Percentiles rank a stretch among this genome's conserved stretches.
Conservation (phyloP, 768 basidiomycete species). For the Lactarius quietus region DNA sequence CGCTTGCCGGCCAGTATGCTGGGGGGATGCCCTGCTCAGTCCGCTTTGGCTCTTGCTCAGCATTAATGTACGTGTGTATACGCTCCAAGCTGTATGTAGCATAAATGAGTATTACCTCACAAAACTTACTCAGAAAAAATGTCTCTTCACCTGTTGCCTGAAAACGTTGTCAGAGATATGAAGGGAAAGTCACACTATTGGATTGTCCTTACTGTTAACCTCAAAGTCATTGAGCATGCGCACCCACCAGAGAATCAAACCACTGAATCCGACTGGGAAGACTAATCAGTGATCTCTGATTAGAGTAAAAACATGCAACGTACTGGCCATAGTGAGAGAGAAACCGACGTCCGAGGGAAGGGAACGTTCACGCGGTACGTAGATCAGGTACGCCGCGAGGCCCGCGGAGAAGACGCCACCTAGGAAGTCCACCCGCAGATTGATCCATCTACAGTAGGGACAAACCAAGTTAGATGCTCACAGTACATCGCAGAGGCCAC, state of each 20-base stretch:
- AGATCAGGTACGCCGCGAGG: constrained; percentile 52
- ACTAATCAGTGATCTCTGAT: background rate
- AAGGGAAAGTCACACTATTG: background rate
- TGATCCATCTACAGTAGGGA: constrained; percentile 41
- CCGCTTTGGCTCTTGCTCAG: constrained; percentile 50
- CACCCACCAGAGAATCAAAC: constrained; percentile 51
- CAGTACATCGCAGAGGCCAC: no score
- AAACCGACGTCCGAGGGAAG: constrained; percentile 39
- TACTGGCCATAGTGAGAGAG: constrained; percentile 42
- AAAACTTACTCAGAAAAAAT: background rate
- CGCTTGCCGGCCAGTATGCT: constrained; percentile 61
- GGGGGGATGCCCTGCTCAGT: constrained; percentile 45
- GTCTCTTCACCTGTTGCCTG: constrained; percentile 31
- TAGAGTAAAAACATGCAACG: constrained; percentile 2
- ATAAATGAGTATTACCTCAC: background rate
- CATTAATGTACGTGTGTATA: constrained; percentile 50
- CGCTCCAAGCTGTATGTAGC: constrained; percentile 41
- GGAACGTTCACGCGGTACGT: constrained; percentile 37
- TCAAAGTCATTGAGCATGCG: constrained; percentile 43
- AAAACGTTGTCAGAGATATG: background rate
- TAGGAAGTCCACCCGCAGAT: constrained; percentile 51
- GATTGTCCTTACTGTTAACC: constrained; percentile 36
- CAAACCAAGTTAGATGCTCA: background rate
- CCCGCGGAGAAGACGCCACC: constrained; percentile 49
- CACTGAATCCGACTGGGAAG: constrained; percentile 47